A percentile compares a stretch with the other conserved stretches of the same genome.
phyloP scores from a whole-genome alignment of 1,284 basidiomycete genomes.

The Ceratobasidium sp. region DNA sequence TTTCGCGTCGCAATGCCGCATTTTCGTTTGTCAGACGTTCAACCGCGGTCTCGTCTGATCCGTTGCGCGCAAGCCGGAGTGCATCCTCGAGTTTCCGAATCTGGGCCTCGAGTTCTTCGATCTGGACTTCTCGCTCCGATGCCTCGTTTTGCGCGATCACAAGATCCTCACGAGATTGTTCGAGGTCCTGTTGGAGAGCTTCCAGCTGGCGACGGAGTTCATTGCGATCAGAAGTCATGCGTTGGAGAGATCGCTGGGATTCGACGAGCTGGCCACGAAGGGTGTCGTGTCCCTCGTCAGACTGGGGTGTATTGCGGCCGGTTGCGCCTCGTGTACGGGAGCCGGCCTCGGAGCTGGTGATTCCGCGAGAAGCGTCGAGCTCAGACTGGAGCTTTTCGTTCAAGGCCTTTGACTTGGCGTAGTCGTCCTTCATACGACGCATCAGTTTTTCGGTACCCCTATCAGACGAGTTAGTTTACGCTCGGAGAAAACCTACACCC shows the following conservation, averaged over 20 bases:
- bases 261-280: conserved; percentile 73
- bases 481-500: conserved; percentile 32
- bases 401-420: conserved; percentile 85
- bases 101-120: conserved; percentile 81
- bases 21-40: conserved; percentile 83
- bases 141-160: conserved; percentile 74
- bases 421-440: conserved; percentile 93
- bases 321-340: conserved; percentile 68
- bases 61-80: conserved; percentile 75
- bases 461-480: conserved; percentile 47
- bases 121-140: conserved; percentile 74
- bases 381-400: conserved; percentile 83
- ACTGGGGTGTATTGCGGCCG: conserved; percentile 79
- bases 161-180: conserved; percentile 74
- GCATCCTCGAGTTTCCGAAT: conserved; percentile 80
- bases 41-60: conserved; percentile 69
- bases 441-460: conserved; percentile 99
- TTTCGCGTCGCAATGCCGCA: conserved; percentile 76
- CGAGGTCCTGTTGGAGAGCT: conserved; percentile 75
- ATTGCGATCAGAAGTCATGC: conserved; percentile 72
- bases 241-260: conserved; percentile 73
- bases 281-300: conserved; percentile 64
- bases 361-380: conserved; percentile 70
- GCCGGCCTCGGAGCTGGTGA: conserved; percentile 63
- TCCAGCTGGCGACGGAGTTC: conserved; percentile 79